A percentile compares a stretch with the other conserved stretches of the same genome.
phyloP scores from a whole-genome alignment of 139 green algal genomes.

The Marvania coccoides region DNA sequence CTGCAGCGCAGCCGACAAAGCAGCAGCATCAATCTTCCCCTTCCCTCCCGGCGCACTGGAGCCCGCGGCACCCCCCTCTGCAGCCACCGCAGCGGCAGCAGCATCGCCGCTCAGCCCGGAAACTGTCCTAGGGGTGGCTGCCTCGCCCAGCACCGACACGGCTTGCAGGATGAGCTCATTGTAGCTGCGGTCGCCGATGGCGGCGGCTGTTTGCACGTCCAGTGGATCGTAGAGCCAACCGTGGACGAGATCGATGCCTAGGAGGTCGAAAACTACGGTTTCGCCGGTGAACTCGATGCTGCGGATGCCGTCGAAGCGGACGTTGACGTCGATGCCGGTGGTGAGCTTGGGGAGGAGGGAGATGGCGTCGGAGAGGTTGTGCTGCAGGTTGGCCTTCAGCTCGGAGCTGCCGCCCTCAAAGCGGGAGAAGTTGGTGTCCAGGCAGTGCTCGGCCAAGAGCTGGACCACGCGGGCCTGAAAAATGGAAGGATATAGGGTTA shows the following conservation, averaged over 20 bases:
- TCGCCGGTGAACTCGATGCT: slow-evolving; percentile 70
- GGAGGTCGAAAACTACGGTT: slow-evolving; percentile 89
- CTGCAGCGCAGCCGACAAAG: slow-evolving; percentile 11
- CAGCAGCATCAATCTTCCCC: background rate
- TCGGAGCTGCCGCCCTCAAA: slow-evolving; percentile 8
- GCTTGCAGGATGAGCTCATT: slow-evolving; percentile 75
- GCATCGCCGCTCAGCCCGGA: background rate
- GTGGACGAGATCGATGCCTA: slow-evolving; percentile 86
- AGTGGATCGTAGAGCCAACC: slow-evolving; percentile 86
- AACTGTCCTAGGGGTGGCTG: background rate
- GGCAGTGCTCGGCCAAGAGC: slow-evolving; percentile 62
- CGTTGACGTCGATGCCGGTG: slow-evolving; percentile 95
- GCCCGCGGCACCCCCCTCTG: background rate
- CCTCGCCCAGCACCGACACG: slow-evolving; percentile 21
- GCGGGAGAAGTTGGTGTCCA: slow-evolving; percentile 53
- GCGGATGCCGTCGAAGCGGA: slow-evolving; percentile 50
- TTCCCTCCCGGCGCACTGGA: background rate
- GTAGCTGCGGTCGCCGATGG: slow-evolving; percentile 52
- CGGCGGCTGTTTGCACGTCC: slow-evolving; percentile 12
- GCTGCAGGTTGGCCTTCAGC: slow-evolving; percentile 44
- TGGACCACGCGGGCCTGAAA: slow-evolving; percentile 53
- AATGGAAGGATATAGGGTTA: too few relatives aligned
- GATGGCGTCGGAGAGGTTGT: slow-evolving; percentile 57
- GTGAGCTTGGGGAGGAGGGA: slow-evolving; percentile 60
- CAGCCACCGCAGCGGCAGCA: background rate